Percentiles rank a stretch among this genome's conserved stretches.
Conservation (phyloP, 2,329 filamentous ascomycete species). For the Penicillium sp. region DNA sequence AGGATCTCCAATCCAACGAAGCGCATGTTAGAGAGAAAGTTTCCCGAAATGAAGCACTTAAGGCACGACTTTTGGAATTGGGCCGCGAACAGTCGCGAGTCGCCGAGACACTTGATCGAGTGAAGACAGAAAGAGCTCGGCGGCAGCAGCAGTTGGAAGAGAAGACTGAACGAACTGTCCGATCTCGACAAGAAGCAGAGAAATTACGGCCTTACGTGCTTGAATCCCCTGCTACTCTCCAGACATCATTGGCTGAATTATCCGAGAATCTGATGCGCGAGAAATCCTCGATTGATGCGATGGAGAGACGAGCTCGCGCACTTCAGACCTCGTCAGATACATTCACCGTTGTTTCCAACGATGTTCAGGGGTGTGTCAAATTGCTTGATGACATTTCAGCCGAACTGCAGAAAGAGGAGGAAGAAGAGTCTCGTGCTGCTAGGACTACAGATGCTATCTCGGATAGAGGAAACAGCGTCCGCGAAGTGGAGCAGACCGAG, state of each 20-base stretch:
- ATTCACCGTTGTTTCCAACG: constrained; percentile 77
- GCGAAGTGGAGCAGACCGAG: constrained; percentile 88
- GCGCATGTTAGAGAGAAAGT: constrained; percentile 80
- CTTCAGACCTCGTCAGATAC: constrained; percentile 90
- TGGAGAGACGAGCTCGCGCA: constrained; percentile 84
- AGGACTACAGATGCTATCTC: constrained; percentile 83
- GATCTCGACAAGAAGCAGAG: constrained; percentile 76
- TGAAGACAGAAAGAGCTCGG: constrained; percentile 74
- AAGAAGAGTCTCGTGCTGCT: constrained; percentile 76
- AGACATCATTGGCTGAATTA: constrained; percentile 77
- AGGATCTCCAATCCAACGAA: constrained; percentile 77
- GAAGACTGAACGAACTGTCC: constrained; percentile 55
- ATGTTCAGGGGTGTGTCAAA: constrained; percentile 85
- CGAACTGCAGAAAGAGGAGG: constrained; percentile 89
- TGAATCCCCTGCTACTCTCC: constrained; percentile 80
- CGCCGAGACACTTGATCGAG: constrained; percentile 75
- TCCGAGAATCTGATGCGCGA: constrained; percentile 74
- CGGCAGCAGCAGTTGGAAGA: constrained; percentile 62
- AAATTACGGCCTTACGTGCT: constrained; percentile 91
- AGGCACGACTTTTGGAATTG: constrained; percentile 75
- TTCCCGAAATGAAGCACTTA: constrained; percentile 80
- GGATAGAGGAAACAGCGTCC: constrained; percentile 82
- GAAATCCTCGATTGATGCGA: constrained; percentile 78
- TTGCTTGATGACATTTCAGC: constrained; percentile 80
- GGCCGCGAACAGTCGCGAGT: constrained; percentile 80